A percentile compares a stretch with the other conserved stretches of the same genome.
These are phyloP conservation scores for Turnera subulata DNA, from an alignment of 345 rosid genomes.

Conservation along the genomic window DNA sequence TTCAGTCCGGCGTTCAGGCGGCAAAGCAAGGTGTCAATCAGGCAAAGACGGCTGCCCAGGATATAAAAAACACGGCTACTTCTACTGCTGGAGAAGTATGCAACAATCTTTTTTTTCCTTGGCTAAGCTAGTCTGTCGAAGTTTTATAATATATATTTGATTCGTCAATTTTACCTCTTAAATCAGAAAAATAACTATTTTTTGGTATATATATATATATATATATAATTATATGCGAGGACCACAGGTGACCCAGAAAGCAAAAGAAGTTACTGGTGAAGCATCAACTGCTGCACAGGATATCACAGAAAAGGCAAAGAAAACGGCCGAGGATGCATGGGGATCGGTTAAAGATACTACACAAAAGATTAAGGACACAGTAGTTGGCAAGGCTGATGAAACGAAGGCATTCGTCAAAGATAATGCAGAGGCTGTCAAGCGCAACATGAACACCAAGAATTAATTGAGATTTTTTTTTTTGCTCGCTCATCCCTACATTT, in stretches of 20 bases:
- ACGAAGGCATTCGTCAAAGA: constrained; percentile 27
- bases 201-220: background rate
- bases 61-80: constrained; percentile 19
- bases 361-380: constrained; percentile 26
- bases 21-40: constrained; percentile 15
- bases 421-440: constrained; percentile 34
- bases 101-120: background rate
- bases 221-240: background rate
- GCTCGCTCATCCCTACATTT: no score
- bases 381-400: constrained; percentile 22
- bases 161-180: background rate
- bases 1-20: background rate
- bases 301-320: constrained; percentile 27
- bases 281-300: constrained; percentile 14
- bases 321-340: constrained; percentile 39
- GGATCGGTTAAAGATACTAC: constrained; percentile 34
- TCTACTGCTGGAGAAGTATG: constrained; percentile 21
- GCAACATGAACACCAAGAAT: constrained; percentile 35
- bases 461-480: background rate
- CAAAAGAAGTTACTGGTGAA: constrained; percentile 18
- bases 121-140: background rate
- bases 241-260: constrained; percentile 23
- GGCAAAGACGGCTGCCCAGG: constrained; percentile 10
- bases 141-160: background rate
- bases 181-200: background rate